These are phyloP conservation scores for Chloroidium sp. DNA, from an alignment of 163 green algal species.

Conservation along the genomic window DNA sequence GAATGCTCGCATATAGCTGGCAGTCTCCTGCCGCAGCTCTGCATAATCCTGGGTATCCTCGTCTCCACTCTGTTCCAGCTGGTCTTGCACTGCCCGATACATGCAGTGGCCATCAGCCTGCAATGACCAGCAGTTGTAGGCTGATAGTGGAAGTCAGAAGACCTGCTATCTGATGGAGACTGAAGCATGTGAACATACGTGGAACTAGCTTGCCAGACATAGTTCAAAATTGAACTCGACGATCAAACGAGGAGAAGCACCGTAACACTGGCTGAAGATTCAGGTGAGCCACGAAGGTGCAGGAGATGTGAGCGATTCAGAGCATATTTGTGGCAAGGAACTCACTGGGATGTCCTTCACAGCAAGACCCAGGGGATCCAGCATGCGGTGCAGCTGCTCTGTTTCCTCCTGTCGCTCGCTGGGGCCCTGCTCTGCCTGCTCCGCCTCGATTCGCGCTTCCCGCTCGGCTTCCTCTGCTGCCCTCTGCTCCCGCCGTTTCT, in stretches of 20 bases:
- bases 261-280: no score
- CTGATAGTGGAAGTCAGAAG: background rate
- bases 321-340: no score
- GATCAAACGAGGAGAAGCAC: no score
- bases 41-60: constrained; percentile 22
- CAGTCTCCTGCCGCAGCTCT: constrained; percentile 59
- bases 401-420: constrained; percentile 62
- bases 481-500: constrained; percentile 64
- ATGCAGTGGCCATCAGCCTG: constrained; percentile 93
- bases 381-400: constrained; percentile 41
- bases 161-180: no score
- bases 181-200: no score
- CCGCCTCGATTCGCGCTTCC: constrained; percentile 73
- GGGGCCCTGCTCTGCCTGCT: constrained; percentile 59
- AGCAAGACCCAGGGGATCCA: constrained; percentile 58
- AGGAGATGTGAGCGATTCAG: no score
- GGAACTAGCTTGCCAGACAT: no score
- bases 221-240: no score
- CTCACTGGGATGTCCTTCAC: constrained; percentile 66
- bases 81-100: constrained; percentile 81
- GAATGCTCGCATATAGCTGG: constrained; percentile 70
- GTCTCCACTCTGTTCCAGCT: constrained; percentile 34
- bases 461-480: constrained; percentile 66
- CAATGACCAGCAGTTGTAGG: background rate
- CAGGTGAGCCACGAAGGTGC: no score